Evolutionary conservation across 2,329 filamentous ascomycete species (phyloP).

Genomic region (Fusarium drepaniforme): DNA sequence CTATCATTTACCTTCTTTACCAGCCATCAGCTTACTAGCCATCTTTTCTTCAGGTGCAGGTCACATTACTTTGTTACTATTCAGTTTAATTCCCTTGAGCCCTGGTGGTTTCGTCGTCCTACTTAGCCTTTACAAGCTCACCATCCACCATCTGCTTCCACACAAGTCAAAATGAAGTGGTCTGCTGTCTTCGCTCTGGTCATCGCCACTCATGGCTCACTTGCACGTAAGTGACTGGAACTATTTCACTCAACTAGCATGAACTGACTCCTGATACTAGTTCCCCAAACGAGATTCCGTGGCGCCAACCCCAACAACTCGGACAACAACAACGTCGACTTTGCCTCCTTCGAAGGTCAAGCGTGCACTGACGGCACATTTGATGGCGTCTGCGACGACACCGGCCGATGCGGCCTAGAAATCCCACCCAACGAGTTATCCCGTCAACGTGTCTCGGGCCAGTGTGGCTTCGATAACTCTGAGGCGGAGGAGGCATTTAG

Average conservation of each 20-base stretch:
- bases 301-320: background rate
- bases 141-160: background rate
- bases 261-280: background rate
- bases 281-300: background rate
- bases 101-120: background rate
- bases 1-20: background rate
- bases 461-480: background rate
- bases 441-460: background rate
- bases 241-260: background rate
- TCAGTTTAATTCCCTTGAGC: background rate
- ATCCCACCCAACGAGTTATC: background rate
- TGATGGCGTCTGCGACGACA: background rate
- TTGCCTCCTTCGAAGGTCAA: background rate
- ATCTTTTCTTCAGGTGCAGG: background rate
- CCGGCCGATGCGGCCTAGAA: background rate
- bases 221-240: background rate
- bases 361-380: background rate
- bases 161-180: background rate
- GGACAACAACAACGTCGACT: background rate
- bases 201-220: background rate
- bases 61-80: background rate
- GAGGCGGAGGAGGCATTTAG: background rate
- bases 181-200: background rate
- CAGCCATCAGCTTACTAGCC: background rate
- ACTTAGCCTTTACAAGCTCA: background rate